These are phyloP conservation scores for Eremothecium cymbalariae DNA, from an alignment of 1,139 yeast genomes.

Conservation along the genomic window DNA sequence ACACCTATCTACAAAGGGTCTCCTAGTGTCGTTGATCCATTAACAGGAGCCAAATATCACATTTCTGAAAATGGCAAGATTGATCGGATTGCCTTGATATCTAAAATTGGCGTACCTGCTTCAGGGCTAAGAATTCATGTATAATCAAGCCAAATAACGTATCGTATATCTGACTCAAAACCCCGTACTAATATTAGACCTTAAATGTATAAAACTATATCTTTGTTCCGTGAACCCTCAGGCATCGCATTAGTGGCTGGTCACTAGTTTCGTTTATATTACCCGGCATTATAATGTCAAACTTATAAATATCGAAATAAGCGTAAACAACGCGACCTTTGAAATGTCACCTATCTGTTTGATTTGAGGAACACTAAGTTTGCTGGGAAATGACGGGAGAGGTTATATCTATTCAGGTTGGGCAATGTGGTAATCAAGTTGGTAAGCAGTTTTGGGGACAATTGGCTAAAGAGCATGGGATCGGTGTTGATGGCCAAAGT, in stretches of 20 bases:
- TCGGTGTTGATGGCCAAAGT: constrained; percentile 59
- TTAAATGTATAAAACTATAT: constrained; percentile 5
- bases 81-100: constrained; percentile 68
- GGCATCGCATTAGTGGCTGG: no score
- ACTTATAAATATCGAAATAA: no score
- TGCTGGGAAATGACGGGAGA: constrained; percentile 47
- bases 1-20: constrained; percentile 84
- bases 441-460: constrained; percentile 94
- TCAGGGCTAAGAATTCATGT: constrained; percentile 62
- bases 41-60: constrained; percentile 86
- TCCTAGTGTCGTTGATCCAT: constrained; percentile 65
- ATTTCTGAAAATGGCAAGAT: constrained; percentile 67
- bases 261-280: no score
- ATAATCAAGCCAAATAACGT: constrained; percentile 6
- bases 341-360: no score
- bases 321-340: no score
- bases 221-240: no score
- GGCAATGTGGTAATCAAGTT: constrained; percentile 94
- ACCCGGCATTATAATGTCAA: no score
- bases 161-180: background rate
- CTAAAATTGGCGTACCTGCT: constrained; percentile 89
- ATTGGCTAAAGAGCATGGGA: constrained; percentile 81
- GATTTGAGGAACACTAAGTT: no score
- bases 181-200: background rate
- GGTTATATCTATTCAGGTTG: constrained; percentile 57